Evolutionary conservation across 2,329 filamentous ascomycete genomes (phyloP).

Genomic region (Orbilia javanica): DNA sequence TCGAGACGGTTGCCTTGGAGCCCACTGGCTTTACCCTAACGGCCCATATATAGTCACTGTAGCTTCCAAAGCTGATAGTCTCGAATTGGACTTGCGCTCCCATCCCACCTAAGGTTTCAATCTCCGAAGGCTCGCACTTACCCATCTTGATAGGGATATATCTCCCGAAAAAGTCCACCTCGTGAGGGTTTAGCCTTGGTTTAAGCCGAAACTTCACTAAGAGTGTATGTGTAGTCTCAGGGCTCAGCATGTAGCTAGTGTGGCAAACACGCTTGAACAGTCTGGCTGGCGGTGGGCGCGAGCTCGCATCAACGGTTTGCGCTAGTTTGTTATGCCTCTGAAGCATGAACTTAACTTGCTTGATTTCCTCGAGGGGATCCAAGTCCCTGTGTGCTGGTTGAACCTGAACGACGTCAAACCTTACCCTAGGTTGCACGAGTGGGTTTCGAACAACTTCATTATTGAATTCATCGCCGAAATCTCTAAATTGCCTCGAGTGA

Average conservation of each 20-base stretch:
- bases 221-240: constrained; percentile 55
- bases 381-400: constrained; percentile 77
- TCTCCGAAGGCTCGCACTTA: constrained; percentile 76
- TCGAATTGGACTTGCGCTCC: constrained; percentile 87
- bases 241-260: constrained; percentile 86
- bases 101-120: constrained; percentile 77
- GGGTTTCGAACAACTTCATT: constrained; percentile 68
- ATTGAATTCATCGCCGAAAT: constrained; percentile 86
- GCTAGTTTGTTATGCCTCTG: constrained; percentile 82
- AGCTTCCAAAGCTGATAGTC: constrained; percentile 79
- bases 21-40: constrained; percentile 81
- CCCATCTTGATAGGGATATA: constrained; percentile 34
- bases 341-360: constrained; percentile 88
- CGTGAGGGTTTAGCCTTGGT: constrained; percentile 80
- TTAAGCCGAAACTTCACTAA: constrained; percentile 57
- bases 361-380: constrained; percentile 82
- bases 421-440: constrained; percentile 70
- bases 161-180: constrained; percentile 72
- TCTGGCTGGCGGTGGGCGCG: constrained; percentile 67
- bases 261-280: constrained; percentile 92
- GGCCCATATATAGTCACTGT: constrained; percentile 88
- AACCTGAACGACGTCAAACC: constrained; percentile 86
- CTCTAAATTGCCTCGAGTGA: constrained; percentile 83
- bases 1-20: constrained; percentile 69
- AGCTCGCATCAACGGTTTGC: constrained; percentile 60